Evolutionary conservation across 1,284 basidiomycete genomes (phyloP).

Genomic region (Irpex sp.): DNA sequence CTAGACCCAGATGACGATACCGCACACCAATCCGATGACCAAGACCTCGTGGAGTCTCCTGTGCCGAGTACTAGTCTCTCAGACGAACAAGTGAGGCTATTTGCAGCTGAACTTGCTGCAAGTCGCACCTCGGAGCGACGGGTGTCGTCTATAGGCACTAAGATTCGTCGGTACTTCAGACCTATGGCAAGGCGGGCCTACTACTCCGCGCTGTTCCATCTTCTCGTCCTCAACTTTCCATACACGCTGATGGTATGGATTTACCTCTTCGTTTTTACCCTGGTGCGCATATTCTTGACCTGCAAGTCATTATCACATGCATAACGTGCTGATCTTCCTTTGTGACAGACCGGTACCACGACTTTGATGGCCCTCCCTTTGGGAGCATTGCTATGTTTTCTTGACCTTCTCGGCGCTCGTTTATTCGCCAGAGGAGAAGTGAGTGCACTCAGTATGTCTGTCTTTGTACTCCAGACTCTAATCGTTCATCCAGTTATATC

Average conservation of each 20-base stretch:
- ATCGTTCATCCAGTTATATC: constrained; percentile 42
- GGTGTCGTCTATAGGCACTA: constrained; percentile 11
- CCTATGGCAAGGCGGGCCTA: constrained; percentile 54
- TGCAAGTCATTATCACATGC: neutral
- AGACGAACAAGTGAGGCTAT: constrained; percentile 19
- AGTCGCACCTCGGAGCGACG: constrained; percentile 4
- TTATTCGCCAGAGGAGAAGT: constrained; percentile 69
- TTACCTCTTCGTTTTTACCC: constrained; percentile 72
- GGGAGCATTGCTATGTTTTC: constrained; percentile 73
- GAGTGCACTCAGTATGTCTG: constrained; percentile 13
- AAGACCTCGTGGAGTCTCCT: constrained; percentile 8
- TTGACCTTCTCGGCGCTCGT: constrained; percentile 69
- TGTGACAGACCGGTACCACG: constrained; percentile 66
- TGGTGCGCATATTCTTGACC: constrained; percentile 45
- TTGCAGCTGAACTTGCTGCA: constrained; percentile 19
- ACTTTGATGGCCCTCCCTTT: constrained; percentile 71
- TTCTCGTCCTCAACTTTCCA: constrained; percentile 70
- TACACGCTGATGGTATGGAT: constrained; percentile 69
- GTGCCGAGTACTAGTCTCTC: constrained; percentile 2
- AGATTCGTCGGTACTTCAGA: constrained; percentile 56
- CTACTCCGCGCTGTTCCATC: constrained; percentile 61
- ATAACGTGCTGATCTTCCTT: neutral
- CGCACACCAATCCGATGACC: constrained; percentile 14
- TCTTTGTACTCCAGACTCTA: neutral
- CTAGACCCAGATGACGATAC: constrained; percentile 11